Conservation (phyloP, 2,329 filamentous ascomycete genomes). For the Colletotrichum falcatum region DNA sequence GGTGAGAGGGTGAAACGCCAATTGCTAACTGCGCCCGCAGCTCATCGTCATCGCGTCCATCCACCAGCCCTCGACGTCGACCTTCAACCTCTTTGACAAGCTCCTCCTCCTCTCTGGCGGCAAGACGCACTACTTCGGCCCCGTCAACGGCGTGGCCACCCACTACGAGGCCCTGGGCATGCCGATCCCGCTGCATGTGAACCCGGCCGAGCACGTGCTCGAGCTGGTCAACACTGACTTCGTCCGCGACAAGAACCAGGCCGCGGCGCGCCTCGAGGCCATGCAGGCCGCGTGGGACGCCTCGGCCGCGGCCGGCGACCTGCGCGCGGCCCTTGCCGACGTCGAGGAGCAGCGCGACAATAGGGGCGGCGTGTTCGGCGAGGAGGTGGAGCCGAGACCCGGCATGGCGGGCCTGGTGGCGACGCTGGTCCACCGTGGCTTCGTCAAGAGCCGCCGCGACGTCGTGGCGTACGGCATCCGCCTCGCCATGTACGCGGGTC, state of each 20-base stretch:
- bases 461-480: conserved; percentile 87
- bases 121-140: conserved; percentile 79
- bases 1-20: background rate
- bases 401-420: conserved; percentile 63
- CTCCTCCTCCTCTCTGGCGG: conserved; percentile 79
- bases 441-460: conserved; percentile 87
- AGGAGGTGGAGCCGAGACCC: conserved; percentile 54
- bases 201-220: conserved; percentile 84
- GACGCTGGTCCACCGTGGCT: conserved; percentile 80
- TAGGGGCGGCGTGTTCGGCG: conserved; percentile 44
- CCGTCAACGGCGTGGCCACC: conserved; percentile 64
- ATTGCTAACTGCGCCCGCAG: conserved; percentile 50
- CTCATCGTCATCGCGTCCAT: conserved; percentile 85
- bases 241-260: conserved; percentile 59
- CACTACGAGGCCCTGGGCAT: conserved; percentile 74
- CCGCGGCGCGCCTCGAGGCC: conserved; percentile 60
- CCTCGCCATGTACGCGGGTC: conserved; percentile 78
- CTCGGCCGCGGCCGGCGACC: conserved; percentile 51
- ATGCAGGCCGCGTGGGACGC: conserved; percentile 68
- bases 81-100: conserved; percentile 85
- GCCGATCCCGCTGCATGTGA: conserved; percentile 76
- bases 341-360: conserved; percentile 37
- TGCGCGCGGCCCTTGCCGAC: conserved; percentile 34
- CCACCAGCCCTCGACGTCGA: conserved; percentile 85
- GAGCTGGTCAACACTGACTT: conserved; percentile 86